A percentile compares a stretch with the other conserved stretches of the same genome.
These are phyloP conservation scores for Phytophthora constricta DNA, from an alignment of 352 stramenopile genomes.

Conservation along the genomic window DNA sequence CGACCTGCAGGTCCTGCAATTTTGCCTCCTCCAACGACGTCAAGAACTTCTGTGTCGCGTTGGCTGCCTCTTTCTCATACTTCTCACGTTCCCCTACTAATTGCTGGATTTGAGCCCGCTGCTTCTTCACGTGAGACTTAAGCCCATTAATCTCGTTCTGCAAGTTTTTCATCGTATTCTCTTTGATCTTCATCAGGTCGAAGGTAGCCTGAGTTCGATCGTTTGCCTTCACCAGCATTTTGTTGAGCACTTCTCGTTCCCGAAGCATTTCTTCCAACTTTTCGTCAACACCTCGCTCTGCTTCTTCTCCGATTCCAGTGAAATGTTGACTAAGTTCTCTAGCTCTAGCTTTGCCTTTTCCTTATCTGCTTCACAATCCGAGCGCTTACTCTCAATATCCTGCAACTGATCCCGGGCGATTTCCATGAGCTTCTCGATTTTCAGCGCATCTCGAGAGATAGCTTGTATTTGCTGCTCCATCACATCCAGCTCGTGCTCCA, in stretches of 20 bases:
- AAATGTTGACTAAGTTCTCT: conserved; percentile 70
- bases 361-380: conserved; percentile 67
- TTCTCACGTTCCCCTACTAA: conserved; percentile 88
- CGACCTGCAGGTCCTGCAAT: conserved; percentile 75
- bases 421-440: conserved; percentile 80
- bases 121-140: conserved; percentile 81
- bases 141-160: conserved; percentile 90
- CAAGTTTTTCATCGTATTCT: conserved; percentile 92
- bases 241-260: conserved; percentile 85
- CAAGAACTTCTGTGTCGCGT: conserved; percentile 84
- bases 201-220: conserved; percentile 83
- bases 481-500: conserved; percentile 60
- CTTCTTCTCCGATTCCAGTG: conserved; percentile 68
- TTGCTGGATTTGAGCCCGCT: conserved; percentile 80
- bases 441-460: conserved; percentile 60
- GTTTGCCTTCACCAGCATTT: conserved; percentile 88
- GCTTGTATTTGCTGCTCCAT: conserved; percentile 64
- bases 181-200: conserved; percentile 92
- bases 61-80: conserved; percentile 87
- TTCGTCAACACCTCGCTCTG: conserved; percentile 76
- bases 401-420: conserved; percentile 79
- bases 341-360: conserved; percentile 68
- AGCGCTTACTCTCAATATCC: conserved; percentile 65
- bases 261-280: conserved; percentile 84
- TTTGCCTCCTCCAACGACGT: conserved; percentile 84